phyloP scores from a whole-genome alignment of 1,284 basidiomycete genomes.

The Sanghuangporus baumii region DNA sequence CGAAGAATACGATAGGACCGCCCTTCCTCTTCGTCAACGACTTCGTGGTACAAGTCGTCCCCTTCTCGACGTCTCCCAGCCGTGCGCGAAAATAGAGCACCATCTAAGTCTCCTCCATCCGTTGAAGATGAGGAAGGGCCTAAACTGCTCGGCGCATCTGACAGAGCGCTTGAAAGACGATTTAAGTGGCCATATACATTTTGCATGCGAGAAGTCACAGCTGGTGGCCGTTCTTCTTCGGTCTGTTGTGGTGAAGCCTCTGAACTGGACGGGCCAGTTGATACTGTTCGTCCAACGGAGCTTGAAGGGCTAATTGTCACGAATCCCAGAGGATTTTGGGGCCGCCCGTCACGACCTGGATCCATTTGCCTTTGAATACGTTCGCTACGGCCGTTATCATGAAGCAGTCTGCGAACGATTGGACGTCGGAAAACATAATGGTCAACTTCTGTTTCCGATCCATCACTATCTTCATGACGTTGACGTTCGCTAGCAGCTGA shows the following conservation, averaged over 20 bases:
- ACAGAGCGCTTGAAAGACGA: neutral
- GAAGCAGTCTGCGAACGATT: neutral
- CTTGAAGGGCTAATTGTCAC: neutral
- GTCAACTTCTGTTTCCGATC: slow-evolving; percentile 10
- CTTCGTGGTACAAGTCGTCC: neutral
- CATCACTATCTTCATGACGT: neutral
- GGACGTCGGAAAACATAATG: neutral
- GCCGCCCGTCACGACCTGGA: neutral
- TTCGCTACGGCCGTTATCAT: neutral
- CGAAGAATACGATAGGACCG: slow-evolving; percentile 36
- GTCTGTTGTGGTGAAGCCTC: neutral
- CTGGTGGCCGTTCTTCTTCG: neutral
- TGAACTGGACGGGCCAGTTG: neutral
- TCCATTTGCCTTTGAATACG: neutral
- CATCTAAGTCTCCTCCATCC: neutral
- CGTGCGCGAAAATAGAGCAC: neutral
- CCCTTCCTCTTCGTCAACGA: slow-evolving; percentile 6
- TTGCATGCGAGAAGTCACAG: neutral
- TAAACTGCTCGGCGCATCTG: neutral
- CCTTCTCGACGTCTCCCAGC: neutral
- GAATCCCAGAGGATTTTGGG: neutral
- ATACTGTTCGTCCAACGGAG: neutral
- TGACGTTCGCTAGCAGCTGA: neutral
- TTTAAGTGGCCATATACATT: neutral
- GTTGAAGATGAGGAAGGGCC: neutral